phyloP scores from a whole-genome alignment of 164 flowering plant genomes.

The Kalanchoe fedtschenkoi region DNA sequence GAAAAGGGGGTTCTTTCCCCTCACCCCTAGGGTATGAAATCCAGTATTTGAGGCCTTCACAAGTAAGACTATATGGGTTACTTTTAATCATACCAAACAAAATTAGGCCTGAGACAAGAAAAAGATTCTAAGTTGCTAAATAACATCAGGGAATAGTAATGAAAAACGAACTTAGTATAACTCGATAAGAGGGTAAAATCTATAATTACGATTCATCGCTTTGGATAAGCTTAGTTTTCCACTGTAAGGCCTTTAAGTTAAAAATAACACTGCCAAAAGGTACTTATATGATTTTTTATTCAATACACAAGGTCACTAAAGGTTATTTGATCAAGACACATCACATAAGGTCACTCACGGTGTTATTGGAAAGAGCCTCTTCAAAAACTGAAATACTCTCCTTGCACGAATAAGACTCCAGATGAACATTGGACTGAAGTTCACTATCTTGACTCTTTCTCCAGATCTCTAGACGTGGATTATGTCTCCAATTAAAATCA shows the following conservation, averaged over 20 bases:
- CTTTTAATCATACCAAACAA: too few relatives aligned
- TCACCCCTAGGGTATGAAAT: neutral
- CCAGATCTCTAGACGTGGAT: slow-evolving; percentile 78
- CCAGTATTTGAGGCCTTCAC: too few relatives aligned
- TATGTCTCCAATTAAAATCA: slow-evolving; percentile 55
- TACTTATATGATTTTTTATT: neutral
- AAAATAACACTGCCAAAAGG: neutral
- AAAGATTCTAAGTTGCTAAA: too few relatives aligned
- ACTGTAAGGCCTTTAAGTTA: too few relatives aligned
- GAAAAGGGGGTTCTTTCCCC: neutral
- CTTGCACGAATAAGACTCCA: slow-evolving; percentile 60
- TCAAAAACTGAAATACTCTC: slow-evolving; percentile 47
- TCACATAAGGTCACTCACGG: slow-evolving; percentile 28
- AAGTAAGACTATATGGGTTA: too few relatives aligned
- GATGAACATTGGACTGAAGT: slow-evolving; percentile 30
- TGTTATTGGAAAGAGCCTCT: slow-evolving; percentile 67
- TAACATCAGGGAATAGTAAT: too few relatives aligned
- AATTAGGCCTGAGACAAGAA: too few relatives aligned
- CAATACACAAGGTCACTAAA: neutral
- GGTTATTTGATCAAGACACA: neutral
- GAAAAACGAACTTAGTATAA: too few relatives aligned
- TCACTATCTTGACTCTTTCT: slow-evolving; percentile 34
- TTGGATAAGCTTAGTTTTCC: too few relatives aligned
- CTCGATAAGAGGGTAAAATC: too few relatives aligned
- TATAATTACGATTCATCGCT: too few relatives aligned